Percentiles rank a stretch among this genome's conserved stretches.
phyloP scores from a whole-genome alignment of 2,329 filamentous ascomycete species.

The Arachnopeziza araneosa region DNA sequence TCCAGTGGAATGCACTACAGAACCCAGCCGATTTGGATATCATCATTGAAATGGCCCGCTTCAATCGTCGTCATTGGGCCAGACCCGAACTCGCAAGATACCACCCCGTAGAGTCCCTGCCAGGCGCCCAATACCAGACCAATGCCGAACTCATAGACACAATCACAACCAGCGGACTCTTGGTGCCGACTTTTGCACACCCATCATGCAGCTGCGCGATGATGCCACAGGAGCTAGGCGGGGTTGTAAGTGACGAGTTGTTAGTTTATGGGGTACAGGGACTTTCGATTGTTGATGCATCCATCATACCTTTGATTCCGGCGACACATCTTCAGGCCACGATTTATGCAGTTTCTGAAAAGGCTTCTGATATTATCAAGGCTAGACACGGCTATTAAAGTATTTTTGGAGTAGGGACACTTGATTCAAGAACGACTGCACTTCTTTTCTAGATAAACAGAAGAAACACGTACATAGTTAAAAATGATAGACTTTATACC shows the following conservation, averaged over 20 bases:
- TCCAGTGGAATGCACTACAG: background rate
- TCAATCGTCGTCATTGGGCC: background rate
- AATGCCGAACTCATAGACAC: background rate
- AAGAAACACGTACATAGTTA: background rate
- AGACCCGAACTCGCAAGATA: background rate
- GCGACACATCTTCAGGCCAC: slow-evolving; percentile 21
- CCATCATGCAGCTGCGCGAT: slow-evolving; percentile 6
- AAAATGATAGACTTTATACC: background rate
- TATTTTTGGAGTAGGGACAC: background rate
- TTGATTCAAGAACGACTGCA: background rate
- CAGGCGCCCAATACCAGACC: background rate
- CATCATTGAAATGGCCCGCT: background rate
- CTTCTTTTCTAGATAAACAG: background rate
- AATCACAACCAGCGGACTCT: background rate
- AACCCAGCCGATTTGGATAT: background rate
- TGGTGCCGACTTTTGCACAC: background rate
- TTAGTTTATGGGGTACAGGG: slow-evolving; percentile 24
- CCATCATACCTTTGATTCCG: slow-evolving; percentile 21
- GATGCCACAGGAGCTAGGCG: slow-evolving; percentile 20
- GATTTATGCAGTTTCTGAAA: slow-evolving; percentile 24
- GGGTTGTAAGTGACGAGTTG: slow-evolving; percentile 23
- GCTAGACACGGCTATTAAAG: background rate
- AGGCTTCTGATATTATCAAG: slow-evolving; percentile 8
- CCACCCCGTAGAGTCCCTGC: background rate
- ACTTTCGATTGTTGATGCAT: slow-evolving; percentile 25